Percentiles rank a stretch among this genome's conserved stretches.
Evolutionary conservation across 768 basidiomycete species (phyloP).

Genomic region (Chalciporus chontae): DNA sequence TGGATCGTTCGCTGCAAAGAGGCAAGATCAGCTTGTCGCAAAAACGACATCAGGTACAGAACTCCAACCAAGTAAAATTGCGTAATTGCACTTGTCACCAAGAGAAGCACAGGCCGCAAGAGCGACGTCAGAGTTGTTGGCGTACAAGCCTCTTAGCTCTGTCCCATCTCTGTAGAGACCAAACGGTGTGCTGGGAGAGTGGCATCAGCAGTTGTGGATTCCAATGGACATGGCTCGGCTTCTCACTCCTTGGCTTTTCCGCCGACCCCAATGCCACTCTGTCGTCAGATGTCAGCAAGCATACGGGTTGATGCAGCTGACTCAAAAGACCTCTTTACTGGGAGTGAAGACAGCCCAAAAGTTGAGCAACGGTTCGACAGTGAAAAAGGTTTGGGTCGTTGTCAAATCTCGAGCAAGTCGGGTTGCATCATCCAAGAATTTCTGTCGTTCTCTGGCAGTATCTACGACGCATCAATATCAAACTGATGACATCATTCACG

Average conservation of each 20-base stretch:
- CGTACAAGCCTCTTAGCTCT: constrained; percentile 71
- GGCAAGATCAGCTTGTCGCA: constrained; percentile 1
- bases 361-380: constrained; percentile 71
- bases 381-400: constrained; percentile 70
- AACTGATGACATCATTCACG: neutral
- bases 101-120: constrained; percentile 64
- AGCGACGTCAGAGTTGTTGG: constrained; percentile 62
- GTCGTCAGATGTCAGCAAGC: constrained; percentile 8
- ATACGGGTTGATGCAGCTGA: constrained; percentile 20
- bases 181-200: constrained; percentile 55
- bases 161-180: constrained; percentile 78
- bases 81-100: constrained; percentile 66
- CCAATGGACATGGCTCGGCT: neutral
- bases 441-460: constrained; percentile 48
- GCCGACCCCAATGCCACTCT: constrained; percentile 69
- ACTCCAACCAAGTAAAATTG: constrained; percentile 62
- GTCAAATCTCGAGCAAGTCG: constrained; percentile 69
- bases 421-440: constrained; percentile 63
- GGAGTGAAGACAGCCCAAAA: constrained; percentile 81
- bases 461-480: constrained; percentile 40
- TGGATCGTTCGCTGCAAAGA: constrained; percentile 65
- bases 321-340: constrained; percentile 55
- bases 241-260: constrained; percentile 67
- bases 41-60: constrained; percentile 5
- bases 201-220: constrained; percentile 1